Evolutionary conservation across 2,329 filamentous ascomycete species (phyloP), one percentile per base, ranked within the genome.

Genomic region (Massarina eburnea): DNA sequence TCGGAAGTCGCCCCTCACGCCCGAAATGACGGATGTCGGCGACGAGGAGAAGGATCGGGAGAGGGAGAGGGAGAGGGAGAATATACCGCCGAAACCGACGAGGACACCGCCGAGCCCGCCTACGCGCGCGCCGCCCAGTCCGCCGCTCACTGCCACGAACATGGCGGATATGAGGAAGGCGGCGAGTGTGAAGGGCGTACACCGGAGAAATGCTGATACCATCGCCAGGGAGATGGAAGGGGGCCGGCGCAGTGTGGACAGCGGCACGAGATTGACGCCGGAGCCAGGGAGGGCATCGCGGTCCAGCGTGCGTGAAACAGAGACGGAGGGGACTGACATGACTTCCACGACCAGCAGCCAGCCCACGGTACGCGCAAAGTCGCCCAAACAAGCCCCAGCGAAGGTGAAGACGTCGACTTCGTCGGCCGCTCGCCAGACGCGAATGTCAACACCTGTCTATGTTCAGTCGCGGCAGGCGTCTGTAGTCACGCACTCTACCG

Each of bases 141-240:
- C 76, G 32, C 75, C 76, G 17, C 66, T 76, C 41, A 77, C 74
- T 8, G 60, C 60, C n/a, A 64, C 61, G 5, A 64, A 59, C 9
- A 59, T 55, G n/a, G 69, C 71, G 15, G 74, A 77, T 33, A 55
- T 75, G 27, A 62, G 69, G 46, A 68, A 75, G 55, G 69, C 73
- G 32, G 70, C 69, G 27, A 77, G 74, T 49, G 67, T 67, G 8
- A 71, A 70, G 53, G 75, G 71, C 59, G 73, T 74, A 59, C 66
- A 70, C 29, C 67, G 64, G 36, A 66, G 62, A 39, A 66, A 68
- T 24, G 63, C 71, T 12, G 68, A 68, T 18, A 59, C 63, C 8
- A 40, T 67, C 27, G 54, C 59, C 33, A 65, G 63, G 40, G 71
- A 73, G 35, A 66, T 67, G 57, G 64, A 68, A 38, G 58, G 59